phyloP scores from a whole-genome alignment of 345 rosid species.

The Salix arbutifolia region DNA sequence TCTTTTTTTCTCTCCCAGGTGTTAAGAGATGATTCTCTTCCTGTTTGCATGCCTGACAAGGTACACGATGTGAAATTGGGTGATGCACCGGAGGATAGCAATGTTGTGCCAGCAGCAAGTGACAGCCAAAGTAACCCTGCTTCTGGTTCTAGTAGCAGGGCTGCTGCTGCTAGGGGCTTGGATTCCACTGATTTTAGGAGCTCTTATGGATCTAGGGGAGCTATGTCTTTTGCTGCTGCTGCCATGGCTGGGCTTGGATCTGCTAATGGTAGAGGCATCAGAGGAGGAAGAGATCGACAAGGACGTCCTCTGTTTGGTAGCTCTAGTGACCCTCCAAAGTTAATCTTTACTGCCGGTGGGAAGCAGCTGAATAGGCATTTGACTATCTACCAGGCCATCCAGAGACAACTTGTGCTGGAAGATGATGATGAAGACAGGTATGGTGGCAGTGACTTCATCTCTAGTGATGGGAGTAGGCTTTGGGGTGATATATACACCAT shows the following conservation, averaged over 20 bases:
- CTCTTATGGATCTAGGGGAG: constrained; percentile 84
- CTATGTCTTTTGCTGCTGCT: constrained; percentile 96
- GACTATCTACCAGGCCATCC: constrained; percentile 98
- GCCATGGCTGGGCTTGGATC: constrained; percentile 98
- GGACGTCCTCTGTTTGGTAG: constrained; percentile 65
- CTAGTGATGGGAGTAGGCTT: constrained; percentile 88
- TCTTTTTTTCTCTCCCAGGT: constrained; percentile 43
- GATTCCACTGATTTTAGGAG: constrained; percentile 68
- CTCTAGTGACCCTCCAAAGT: constrained; percentile 70
- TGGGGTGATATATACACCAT: constrained; percentile 90
- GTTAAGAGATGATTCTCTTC: constrained; percentile 79
- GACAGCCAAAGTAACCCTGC: constrained; percentile 58
- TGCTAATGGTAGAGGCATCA: constrained; percentile 83
- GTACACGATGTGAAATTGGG: constrained; percentile 95
- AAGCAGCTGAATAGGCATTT: constrained; percentile 89
- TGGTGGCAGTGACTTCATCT: constrained; percentile 67
- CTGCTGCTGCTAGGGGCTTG: constrained; percentile 60
- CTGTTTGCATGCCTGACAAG: constrained; percentile 85
- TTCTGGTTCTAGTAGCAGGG: constrained; percentile 81
- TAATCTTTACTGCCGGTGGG: constrained; percentile 78
- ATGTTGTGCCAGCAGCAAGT: constrained; percentile 39
- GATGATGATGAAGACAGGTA: constrained; percentile 93
- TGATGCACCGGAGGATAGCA: constrained; percentile 67
- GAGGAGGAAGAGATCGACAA: constrained; percentile 88
- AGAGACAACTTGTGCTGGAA: constrained; percentile 79